Base-by-base conservation (phyloP, 805 yeast genomes). In the Candida gorgasii region DNA sequence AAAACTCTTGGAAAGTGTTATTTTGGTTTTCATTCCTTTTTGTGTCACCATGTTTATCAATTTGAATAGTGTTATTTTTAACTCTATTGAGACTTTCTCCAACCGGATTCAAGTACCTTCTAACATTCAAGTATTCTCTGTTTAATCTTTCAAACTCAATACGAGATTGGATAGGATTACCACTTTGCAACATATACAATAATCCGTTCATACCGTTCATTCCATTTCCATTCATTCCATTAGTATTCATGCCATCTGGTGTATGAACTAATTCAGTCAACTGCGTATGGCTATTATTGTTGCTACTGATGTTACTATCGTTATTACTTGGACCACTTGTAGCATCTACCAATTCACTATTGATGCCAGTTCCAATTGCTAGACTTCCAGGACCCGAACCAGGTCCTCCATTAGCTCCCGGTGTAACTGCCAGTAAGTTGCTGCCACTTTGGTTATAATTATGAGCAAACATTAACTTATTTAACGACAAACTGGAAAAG, bases 141-240 rank as follows among this genome's bases (percentile, higher is more conserved):
- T 89, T 79, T 23, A 86, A 73, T 47, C 87, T 72, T 58, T 88
- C 96, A 55, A 80, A 85, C 55, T 86, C 93, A n/a, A 88, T 75
- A 50, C 87, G 73, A 6, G 79, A 73, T 47, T 78, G 84, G 15
- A 82, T 76, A 5, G 80, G 74, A 32, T 75, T 75, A 17, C 62
- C 62, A 31, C 45, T 56, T 37, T 62, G 73, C 5, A 54, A 55
- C 58, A 55, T 51, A 38, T 49, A 32, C 12, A 63, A 46, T 18
- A 62, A 46, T 14, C 69, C 69, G 44, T 56, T 60, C 26, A 61
- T 54, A 43, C 54, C 60, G 12, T 39, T 53, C 5, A 35, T 48
- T 26, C 14, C 62, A 46, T 24, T 62, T 16, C 69, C 69, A 44
- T 56, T 60, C 23, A 62, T 48, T 26, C 14, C 62, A 46, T 24